A percentile compares a stretch with the other conserved stretches of the same genome.
These are phyloP conservation scores for Prunus yedoensis DNA, from an alignment of 331 rosid species.

Conservation along the genomic window DNA sequence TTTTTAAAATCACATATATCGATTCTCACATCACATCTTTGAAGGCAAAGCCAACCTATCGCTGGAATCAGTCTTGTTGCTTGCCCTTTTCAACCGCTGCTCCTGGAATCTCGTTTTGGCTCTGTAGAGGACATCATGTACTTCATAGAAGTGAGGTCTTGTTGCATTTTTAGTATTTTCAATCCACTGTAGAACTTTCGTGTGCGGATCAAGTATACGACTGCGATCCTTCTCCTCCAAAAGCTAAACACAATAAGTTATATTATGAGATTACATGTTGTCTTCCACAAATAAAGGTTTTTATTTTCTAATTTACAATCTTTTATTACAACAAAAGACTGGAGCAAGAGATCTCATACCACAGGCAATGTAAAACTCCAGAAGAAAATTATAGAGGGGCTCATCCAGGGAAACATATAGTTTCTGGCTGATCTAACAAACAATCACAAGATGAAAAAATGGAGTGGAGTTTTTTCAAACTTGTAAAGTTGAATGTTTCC, in stretches of 20 bases:
- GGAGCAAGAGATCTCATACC: background rate
- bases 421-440: background rate
- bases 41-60: conserved; percentile 24
- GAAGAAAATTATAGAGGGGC: background rate
- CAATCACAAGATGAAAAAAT: background rate
- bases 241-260: conserved; percentile 43
- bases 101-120: conserved; percentile 42
- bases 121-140: conserved; percentile 51
- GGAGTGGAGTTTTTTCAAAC: background rate
- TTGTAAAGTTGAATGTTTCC: background rate
- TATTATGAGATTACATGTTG: conserved; percentile 2
- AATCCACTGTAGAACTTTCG: conserved; percentile 79
- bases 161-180: conserved; percentile 74
- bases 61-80: conserved; percentile 12
- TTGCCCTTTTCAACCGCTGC: conserved; percentile 30
- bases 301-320: background rate
- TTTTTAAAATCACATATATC: background rate
- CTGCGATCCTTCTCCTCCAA: conserved; percentile 59
- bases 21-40: conserved; percentile 40
- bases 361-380: background rate
- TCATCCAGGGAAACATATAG: background rate
- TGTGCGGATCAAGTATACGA: conserved; percentile 74
- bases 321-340: background rate
- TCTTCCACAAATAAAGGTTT: background rate
- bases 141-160: conserved; percentile 78